Percentiles rank a stretch among this genome's conserved stretches.
These are phyloP conservation scores for Aspergillus conjunctus DNA, from an alignment of 495 filamentous ascomycete genomes.

Conservation along the genomic window DNA sequence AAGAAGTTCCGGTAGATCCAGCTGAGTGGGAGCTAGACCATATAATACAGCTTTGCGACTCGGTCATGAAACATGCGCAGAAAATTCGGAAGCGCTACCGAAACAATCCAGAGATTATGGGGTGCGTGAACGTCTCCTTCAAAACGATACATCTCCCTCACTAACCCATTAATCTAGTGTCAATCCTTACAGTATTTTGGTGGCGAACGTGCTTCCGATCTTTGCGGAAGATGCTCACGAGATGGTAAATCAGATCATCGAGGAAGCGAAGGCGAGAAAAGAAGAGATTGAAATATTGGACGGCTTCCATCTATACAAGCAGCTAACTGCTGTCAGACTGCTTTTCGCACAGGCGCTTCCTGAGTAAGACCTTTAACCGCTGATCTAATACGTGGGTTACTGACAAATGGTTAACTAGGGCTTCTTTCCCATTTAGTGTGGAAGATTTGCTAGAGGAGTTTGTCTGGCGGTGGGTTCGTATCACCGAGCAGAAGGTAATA, in stretches of 20 bases:
- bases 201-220: slow-evolving; percentile 81
- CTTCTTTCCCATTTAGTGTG: slow-evolving; percentile 77
- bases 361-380: slow-evolving; percentile 40
- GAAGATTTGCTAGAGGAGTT: slow-evolving; percentile 86
- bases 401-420: slow-evolving; percentile 34
- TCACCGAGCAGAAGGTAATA: slow-evolving; percentile 75
- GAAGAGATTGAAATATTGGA: slow-evolving; percentile 84
- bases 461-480: slow-evolving; percentile 91
- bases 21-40: slow-evolving; percentile 83
- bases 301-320: slow-evolving; percentile 89
- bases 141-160: slow-evolving; percentile 10
- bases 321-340: slow-evolving; percentile 77
- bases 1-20: slow-evolving; percentile 71
- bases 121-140: slow-evolving; percentile 46
- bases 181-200: slow-evolving; percentile 76
- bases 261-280: slow-evolving; percentile 64
- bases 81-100: slow-evolving; percentile 90
- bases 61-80: slow-evolving; percentile 76
- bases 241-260: slow-evolving; percentile 76
- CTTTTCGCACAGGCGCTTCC: slow-evolving; percentile 76
- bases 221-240: slow-evolving; percentile 87
- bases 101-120: slow-evolving; percentile 87
- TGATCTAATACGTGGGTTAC: background rate
- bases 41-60: slow-evolving; percentile 83
- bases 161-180: slow-evolving; percentile 49